Evolutionary conservation across 2,329 filamentous ascomycete genomes (phyloP), one percentile per base, ranked within the genome.

Genomic region (Colletotrichum scovillei): DNA sequence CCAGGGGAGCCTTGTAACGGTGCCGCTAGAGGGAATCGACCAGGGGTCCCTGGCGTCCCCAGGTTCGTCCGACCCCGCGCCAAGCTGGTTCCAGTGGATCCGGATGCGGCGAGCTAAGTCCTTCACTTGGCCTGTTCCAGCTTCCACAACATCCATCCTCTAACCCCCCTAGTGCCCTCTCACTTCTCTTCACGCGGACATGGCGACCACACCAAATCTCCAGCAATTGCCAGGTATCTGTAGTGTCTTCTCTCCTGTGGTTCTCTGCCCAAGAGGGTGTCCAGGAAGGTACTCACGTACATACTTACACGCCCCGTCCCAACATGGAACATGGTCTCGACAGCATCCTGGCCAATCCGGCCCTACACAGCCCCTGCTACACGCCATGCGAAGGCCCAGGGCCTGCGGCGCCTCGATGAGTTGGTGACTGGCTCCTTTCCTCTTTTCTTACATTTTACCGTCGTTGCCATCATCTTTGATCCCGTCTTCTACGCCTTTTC

Each of bases 21-120:
- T 28, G 32, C 56, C 19, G 9, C 22, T 30, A 9, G 24, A 55
- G 62, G 52, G 52, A 59, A 65, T 71, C 52, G 16, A 53, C 62
- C 28, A 30, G 68, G 63, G 56, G 14, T 8, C 32, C 66, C 55
- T 52, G 35, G 59, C 22, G 60, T 52, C 63, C 57, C 62, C 63
- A 75, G 73, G 70, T 70, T 75, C 63, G 46, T 75, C 70, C 35
- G 63, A 70, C 71, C 73, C 73, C 70, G 66, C 66, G 70, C 73
- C 66, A 73, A 75, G 73, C 52, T 62, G 66, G 69, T 16, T 69
- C 22, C 24, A 28, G 42, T 53, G 58, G 58, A 14, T 64, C 53
- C 55, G 57, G 38, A 64, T 46, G 55, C 46, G 28, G 58, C 49
- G 46, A 73, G 60, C 70, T 60, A 65, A 70, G 30, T 65, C 56